Conservation (phyloP, 1,139 yeast species). For the Debaryomyces subglobosus region DNA sequence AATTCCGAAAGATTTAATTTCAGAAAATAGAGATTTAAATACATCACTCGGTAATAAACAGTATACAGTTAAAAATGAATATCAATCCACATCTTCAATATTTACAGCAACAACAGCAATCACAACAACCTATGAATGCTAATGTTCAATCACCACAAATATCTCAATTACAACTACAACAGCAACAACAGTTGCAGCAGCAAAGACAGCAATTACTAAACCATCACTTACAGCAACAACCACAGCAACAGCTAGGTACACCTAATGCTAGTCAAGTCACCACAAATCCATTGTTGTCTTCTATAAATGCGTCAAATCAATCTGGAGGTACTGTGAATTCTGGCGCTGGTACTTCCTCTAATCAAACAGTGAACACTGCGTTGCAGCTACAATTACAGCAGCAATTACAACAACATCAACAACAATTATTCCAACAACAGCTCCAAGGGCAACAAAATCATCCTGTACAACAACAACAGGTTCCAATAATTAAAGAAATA, state of each 20-base stretch:
- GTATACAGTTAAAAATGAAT: constrained; percentile 25
- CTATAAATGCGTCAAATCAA: constrained; percentile 25
- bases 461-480: constrained; percentile 22
- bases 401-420: constrained; percentile 21
- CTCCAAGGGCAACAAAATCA: constrained; percentile 20
- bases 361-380: constrained; percentile 30
- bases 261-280: constrained; percentile 22
- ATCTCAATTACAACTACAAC: constrained; percentile 39
- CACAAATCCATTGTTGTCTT: constrained; percentile 42
- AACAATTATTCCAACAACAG: constrained; percentile 23
- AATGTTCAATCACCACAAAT: constrained; percentile 42
- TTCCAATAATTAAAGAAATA: constrained; percentile 64
- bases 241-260: constrained; percentile 26
- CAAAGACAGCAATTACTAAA: constrained; percentile 44
- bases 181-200: constrained; percentile 39
- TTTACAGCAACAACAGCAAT: constrained; percentile 37
- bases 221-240: constrained; percentile 36
- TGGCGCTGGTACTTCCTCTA: constrained; percentile 13
- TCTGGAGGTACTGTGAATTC: constrained; percentile 15
- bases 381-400: constrained; percentile 36
- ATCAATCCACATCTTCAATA: constrained; percentile 50
- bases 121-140: constrained; percentile 26
- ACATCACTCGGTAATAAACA: not conserved
- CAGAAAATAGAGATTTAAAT: constrained; percentile 2
- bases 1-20: constrained; percentile 2